These are phyloP conservation scores for Sclerotinia glacialis DNA, from an alignment of 2,329 filamentous ascomycete species.

Conservation along the genomic window DNA sequence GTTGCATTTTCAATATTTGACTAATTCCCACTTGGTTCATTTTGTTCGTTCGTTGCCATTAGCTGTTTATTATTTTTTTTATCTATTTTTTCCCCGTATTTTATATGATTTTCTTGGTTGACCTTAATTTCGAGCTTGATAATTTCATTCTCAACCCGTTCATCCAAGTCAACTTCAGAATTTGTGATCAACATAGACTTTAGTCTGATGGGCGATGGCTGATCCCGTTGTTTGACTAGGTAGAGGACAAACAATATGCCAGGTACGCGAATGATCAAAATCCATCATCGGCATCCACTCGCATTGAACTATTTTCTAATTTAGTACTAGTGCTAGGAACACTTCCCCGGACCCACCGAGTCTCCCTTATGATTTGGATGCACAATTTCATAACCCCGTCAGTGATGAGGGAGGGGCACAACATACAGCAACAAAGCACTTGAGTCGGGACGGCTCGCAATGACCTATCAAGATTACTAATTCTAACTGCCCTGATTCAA, in stretches of 20 bases:
- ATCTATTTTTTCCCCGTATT: too few relatives aligned
- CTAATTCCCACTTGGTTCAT: conserved; percentile 8
- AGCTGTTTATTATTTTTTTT: background rate
- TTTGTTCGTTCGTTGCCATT: background rate
- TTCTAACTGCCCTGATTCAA: conserved; percentile 1
- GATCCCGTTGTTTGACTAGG: conserved; percentile 14
- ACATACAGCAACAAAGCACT: background rate
- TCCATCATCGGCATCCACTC: conserved; percentile 8
- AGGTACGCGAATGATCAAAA: conserved; percentile 17
- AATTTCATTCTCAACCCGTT: background rate
- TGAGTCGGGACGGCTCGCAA: conserved; percentile 2
- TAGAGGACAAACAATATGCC: conserved; percentile 20
- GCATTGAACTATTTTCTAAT: background rate
- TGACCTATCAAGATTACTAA: background rate
- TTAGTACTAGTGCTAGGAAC: conserved; percentile 18
- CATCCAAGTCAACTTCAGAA: background rate
- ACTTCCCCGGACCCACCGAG: conserved; percentile 22
- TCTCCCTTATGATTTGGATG: conserved; percentile 12
- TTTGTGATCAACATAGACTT: conserved; percentile 4
- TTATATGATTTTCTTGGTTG: background rate
- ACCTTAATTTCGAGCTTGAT: background rate
- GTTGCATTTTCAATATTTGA: conserved; percentile 18
- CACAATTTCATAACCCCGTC: conserved; percentile 16
- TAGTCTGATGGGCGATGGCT: conserved; percentile 3
- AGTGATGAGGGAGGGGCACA: conserved; percentile 15